These are phyloP conservation scores for Cladophialophora carrionii DNA, from an alignment of 2,329 filamentous ascomycete genomes.

Conservation along the genomic window DNA sequence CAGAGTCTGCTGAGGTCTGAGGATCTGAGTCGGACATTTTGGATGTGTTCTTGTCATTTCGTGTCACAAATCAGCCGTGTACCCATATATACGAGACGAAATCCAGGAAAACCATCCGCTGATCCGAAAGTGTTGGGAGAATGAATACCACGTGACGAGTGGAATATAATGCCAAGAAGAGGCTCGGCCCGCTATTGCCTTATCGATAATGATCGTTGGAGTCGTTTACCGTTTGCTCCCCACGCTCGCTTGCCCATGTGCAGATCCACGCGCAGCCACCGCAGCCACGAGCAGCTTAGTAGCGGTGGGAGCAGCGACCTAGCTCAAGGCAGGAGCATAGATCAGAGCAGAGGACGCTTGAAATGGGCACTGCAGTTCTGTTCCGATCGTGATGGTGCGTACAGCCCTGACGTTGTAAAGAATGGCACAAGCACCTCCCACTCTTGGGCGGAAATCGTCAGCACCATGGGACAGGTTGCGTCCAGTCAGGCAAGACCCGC, in stretches of 20 bases:
- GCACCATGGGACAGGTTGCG: conserved; percentile 68
- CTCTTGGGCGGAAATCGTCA: conserved; percentile 34
- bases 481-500: conserved; percentile 72
- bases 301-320: neutral
- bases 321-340: neutral
- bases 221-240: neutral
- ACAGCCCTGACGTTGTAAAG: neutral
- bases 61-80: neutral
- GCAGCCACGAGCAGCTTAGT: no score
- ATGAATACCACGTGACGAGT: neutral
- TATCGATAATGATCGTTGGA: neutral
- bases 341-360: neutral
- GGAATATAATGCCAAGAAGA: neutral
- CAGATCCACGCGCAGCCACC: neutral
- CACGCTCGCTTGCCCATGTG: neutral
- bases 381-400: neutral
- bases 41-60: neutral
- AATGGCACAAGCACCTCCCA: conserved; percentile 30
- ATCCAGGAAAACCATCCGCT: neutral
- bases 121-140: conserved; percentile 1
- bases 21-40: neutral
- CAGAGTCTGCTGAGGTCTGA: neutral
- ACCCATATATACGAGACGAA: neutral
- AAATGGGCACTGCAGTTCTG: neutral
- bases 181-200: conserved; percentile 7